Evolutionary conservation across 2,329 filamentous ascomycete genomes (phyloP).

Genomic region (Beauveria varroae): DNA sequence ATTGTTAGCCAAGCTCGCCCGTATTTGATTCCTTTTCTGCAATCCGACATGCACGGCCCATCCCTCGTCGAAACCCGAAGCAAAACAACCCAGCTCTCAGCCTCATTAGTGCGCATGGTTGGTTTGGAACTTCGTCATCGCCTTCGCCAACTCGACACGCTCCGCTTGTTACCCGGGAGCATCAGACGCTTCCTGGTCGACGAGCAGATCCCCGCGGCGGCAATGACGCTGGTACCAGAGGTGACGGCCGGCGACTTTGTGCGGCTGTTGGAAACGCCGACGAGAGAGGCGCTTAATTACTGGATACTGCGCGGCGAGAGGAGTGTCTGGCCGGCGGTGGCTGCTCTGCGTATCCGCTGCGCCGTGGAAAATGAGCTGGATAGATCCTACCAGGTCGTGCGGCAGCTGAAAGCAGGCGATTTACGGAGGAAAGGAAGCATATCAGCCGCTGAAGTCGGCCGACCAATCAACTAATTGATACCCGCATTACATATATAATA

Average conservation of each 20-base stretch:
- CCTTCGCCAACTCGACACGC: constrained; percentile 69
- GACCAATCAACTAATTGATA: constrained; percentile 12
- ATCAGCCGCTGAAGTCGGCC: constrained; percentile 15
- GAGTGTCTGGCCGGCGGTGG: constrained; percentile 85
- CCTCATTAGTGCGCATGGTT: constrained; percentile 58
- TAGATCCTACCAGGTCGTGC: constrained; percentile 71
- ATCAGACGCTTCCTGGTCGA: constrained; percentile 74
- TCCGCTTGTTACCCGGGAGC: constrained; percentile 62
- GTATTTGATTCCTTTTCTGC: constrained; percentile 79
- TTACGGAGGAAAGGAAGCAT: constrained; percentile 39
- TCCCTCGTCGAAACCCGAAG: constrained; percentile 52
- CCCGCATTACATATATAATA: background rate
- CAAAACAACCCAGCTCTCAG: constrained; percentile 49
- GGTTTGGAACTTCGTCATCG: constrained; percentile 74
- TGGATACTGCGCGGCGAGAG: constrained; percentile 82
- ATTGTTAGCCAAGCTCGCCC: constrained; percentile 88
- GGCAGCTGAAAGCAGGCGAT: constrained; percentile 51
- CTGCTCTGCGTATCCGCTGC: constrained; percentile 72
- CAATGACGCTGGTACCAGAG: constrained; percentile 75
- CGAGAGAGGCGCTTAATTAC: constrained; percentile 64
- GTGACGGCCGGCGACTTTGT: constrained; percentile 66
- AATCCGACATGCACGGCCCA: constrained; percentile 72
- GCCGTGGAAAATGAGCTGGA: constrained; percentile 85
- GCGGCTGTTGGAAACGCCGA: constrained; percentile 75
- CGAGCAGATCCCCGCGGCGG: constrained; percentile 71